These are phyloP conservation scores for Kwoniella sp. DNA, from an alignment of 768 basidiomycete genomes.

Conservation along the genomic window DNA sequence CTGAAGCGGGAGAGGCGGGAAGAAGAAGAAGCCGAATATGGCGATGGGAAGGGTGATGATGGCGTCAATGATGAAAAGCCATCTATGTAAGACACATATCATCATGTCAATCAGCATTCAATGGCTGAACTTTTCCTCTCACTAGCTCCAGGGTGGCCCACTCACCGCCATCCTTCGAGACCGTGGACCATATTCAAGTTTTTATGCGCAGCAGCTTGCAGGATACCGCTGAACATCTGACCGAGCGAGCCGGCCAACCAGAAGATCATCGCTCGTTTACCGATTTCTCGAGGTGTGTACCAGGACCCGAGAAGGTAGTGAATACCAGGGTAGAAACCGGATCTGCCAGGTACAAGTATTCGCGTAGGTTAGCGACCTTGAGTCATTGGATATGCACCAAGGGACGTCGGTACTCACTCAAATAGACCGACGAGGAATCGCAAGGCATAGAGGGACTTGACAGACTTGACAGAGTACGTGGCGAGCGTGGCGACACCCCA, in stretches of 20 bases:
- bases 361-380: too few species aligned
- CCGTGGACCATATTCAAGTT: constrained; percentile 43
- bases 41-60: constrained; percentile 31
- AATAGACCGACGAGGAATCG: constrained; percentile 52
- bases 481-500: constrained; percentile 50
- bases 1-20: constrained; percentile 32
- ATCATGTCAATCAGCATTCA: neutral
- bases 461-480: constrained; percentile 43
- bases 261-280: constrained; percentile 50
- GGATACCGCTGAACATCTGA: constrained; percentile 43
- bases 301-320: constrained; percentile 51
- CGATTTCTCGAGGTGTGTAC: constrained; percentile 49
- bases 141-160: neutral
- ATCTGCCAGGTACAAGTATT: constrained; percentile 8
- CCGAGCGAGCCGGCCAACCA: constrained; percentile 43
- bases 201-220: constrained; percentile 46
- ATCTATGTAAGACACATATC: constrained; percentile 3
- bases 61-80: constrained; percentile 38
- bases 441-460: constrained; percentile 41
- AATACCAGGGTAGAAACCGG: constrained; percentile 52
- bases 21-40: constrained; percentile 34
- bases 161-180: constrained; percentile 31
- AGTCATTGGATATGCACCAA: neutral
- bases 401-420: constrained; percentile 33
- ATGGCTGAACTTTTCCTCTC: neutral